These are phyloP conservation scores for Suillus ampliporus DNA, from an alignment of 768 basidiomycete genomes.

Conservation along the genomic window DNA sequence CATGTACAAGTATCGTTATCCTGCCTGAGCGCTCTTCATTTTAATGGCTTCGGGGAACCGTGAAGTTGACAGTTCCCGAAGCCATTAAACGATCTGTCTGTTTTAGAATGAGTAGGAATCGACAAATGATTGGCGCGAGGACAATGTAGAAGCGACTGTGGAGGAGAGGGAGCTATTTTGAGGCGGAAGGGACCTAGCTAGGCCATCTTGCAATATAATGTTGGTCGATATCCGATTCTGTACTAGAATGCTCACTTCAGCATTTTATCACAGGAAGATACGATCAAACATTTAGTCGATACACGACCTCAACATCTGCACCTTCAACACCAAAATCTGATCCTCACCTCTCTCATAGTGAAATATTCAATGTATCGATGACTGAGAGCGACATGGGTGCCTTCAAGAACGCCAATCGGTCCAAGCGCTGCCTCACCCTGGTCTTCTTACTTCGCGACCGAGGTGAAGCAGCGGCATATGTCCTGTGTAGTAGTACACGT, in stretches of 20 bases:
- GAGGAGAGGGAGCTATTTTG: conserved; percentile 61
- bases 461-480: background rate
- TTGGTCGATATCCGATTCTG: too few species aligned
- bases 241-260: background rate
- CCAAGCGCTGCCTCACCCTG: conserved; percentile 52
- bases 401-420: conserved; percentile 90
- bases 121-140: conserved; percentile 76
- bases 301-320: background rate
- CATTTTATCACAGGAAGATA: background rate
- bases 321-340: background rate
- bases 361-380: conserved; percentile 88
- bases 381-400: conserved; percentile 90
- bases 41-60: conserved; percentile 92
- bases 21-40: conserved; percentile 75
- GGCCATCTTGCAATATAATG: background rate
- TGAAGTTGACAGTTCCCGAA: too few species aligned
- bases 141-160: conserved; percentile 74
- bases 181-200: conserved; percentile 16
- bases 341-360: conserved; percentile 45
- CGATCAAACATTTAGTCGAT: background rate
- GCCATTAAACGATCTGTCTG: too few species aligned
- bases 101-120: conserved; percentile 91
- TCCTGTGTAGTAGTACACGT: background rate
- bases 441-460: background rate
- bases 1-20: conserved; percentile 74